These are phyloP conservation scores for Scheffersomyces stipitis DNA, from an alignment of 805 yeast genomes.

Conservation along the genomic window DNA sequence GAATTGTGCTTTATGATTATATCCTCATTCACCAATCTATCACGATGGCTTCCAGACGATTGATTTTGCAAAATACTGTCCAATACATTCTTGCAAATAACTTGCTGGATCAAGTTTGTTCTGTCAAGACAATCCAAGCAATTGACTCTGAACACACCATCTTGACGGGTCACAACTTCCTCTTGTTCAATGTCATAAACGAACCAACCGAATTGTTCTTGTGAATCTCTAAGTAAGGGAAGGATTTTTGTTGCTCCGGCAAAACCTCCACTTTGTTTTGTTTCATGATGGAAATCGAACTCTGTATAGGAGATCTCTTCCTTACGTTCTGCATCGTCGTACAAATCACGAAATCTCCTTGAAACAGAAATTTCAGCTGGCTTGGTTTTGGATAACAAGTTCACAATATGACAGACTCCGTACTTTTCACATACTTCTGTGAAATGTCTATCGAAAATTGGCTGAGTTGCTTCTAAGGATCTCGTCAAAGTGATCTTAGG, in stretches of 20 bases:
- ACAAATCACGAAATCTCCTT: constrained; percentile 62
- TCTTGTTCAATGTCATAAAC: constrained; percentile 59
- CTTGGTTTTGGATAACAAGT: constrained; percentile 73
- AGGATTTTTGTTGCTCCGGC: constrained; percentile 74
- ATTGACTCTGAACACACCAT: constrained; percentile 89
- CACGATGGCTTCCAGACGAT: constrained; percentile 17
- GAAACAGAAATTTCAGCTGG: constrained; percentile 74
- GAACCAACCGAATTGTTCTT: constrained; percentile 81
- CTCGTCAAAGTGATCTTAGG: constrained; percentile 90
- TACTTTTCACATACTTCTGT: constrained; percentile 66
- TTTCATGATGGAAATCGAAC: constrained; percentile 93
- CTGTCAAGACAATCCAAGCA: constrained; percentile 94
- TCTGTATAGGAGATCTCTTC: constrained; percentile 57
- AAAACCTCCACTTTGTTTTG: constrained; percentile 80
- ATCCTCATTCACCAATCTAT: constrained; percentile 39
- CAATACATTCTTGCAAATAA: constrained; percentile 71
- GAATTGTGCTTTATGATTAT: constrained; percentile 36
- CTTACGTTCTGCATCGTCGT: constrained; percentile 23
- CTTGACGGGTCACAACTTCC: constrained; percentile 69
- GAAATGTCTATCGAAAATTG: constrained; percentile 83
- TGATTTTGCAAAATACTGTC: constrained; percentile 36
- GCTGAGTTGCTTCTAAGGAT: constrained; percentile 88
- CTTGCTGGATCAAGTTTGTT: constrained; percentile 87
- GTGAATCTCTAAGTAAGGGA: constrained; percentile 60
- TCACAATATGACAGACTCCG: constrained; percentile 88